Evolutionary conservation across 139 green algal species (phyloP).

Genomic region (Coccomyxa sp.): DNA sequence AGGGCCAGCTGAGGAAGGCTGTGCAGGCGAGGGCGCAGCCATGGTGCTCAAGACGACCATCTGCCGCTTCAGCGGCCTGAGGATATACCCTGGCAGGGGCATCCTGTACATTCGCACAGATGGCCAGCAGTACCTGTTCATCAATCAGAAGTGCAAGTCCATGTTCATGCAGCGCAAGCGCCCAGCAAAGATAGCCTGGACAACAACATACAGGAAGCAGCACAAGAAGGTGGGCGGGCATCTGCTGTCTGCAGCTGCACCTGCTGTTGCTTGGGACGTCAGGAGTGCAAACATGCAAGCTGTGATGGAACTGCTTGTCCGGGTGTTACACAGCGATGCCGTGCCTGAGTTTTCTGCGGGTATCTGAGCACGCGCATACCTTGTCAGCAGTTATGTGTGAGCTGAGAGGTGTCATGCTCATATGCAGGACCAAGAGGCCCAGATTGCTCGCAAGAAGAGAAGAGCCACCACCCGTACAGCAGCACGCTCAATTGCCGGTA

Average conservation of each 20-base stretch:
- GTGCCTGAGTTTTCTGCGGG: no score
- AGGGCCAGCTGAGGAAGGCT: no score
- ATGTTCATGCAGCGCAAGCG: conserved; percentile 89
- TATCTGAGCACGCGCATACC: no score
- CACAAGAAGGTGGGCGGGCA: conserved; percentile 86
- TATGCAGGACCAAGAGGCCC: conserved; percentile 55
- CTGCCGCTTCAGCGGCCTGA: conserved; percentile 97
- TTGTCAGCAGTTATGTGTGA: not conserved
- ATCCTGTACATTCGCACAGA: conserved; percentile 89
- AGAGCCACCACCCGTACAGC: conserved; percentile 51
- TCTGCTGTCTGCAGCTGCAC: not conserved
- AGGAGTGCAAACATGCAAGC: not conserved
- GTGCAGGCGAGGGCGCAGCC: conserved; percentile 8
- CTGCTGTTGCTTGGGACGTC: not conserved
- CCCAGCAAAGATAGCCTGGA: conserved; percentile 98
- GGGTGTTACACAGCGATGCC: not conserved
- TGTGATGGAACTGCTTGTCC: not conserved
- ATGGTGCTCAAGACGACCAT: conserved; percentile 68
- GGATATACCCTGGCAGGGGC: conserved; percentile 94
- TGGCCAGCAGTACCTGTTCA: conserved; percentile 93
- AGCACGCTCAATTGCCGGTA: conserved; percentile 79
- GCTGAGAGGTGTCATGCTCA: not conserved
- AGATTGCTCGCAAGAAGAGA: conserved; percentile 86
- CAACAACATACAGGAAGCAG: conserved; percentile 87
- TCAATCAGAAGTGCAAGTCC: conserved; percentile 91